These are phyloP conservation scores for Hyaloscypha finlandica DNA, from an alignment of 495 filamentous ascomycete species.

Conservation along the genomic window DNA sequence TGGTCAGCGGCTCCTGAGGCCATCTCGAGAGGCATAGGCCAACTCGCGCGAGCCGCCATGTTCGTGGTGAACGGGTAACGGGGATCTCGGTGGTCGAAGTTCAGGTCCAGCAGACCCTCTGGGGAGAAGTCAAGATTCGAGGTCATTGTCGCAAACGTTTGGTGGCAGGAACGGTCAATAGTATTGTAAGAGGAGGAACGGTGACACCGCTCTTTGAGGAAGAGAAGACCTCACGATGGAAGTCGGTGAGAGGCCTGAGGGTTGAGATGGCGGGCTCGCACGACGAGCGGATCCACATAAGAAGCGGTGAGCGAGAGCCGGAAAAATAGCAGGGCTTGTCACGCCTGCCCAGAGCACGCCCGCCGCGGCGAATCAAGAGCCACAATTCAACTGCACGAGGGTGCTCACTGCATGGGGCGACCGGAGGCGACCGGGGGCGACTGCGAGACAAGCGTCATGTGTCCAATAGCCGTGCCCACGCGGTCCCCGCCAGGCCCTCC, in stretches of 20 bases:
- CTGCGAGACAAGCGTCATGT: constrained; percentile 26
- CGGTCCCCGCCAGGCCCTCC: background rate
- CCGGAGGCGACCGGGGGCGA: background rate
- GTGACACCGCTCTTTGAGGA: constrained; percentile 35
- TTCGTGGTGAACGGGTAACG: constrained; percentile 49
- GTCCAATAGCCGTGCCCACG: constrained; percentile 17
- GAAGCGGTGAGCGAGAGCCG: constrained; percentile 26
- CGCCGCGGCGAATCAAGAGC: constrained; percentile 26
- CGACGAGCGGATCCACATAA: constrained; percentile 12
- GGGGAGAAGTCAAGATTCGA: constrained; percentile 54
- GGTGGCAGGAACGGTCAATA: constrained; percentile 30
- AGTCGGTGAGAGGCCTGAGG: constrained; percentile 31
- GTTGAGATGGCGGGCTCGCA: constrained; percentile 22
- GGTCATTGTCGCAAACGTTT: constrained; percentile 44
- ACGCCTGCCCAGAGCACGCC: constrained; percentile 18
- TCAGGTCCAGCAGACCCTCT: constrained; percentile 53
- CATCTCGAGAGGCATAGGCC: constrained; percentile 35
- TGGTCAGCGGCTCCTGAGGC: constrained; percentile 31
- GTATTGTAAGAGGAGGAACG: constrained; percentile 35
- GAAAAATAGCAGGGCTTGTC: constrained; percentile 16
- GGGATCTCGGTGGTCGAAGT: constrained; percentile 55
- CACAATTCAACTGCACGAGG: constrained; percentile 11
- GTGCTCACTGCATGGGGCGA: constrained; percentile 26
- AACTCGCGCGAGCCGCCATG: constrained; percentile 32
- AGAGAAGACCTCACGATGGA: constrained; percentile 30